Base-by-base conservation (phyloP, 768 basidiomycete species). In the Trametes cingulata region DNA sequence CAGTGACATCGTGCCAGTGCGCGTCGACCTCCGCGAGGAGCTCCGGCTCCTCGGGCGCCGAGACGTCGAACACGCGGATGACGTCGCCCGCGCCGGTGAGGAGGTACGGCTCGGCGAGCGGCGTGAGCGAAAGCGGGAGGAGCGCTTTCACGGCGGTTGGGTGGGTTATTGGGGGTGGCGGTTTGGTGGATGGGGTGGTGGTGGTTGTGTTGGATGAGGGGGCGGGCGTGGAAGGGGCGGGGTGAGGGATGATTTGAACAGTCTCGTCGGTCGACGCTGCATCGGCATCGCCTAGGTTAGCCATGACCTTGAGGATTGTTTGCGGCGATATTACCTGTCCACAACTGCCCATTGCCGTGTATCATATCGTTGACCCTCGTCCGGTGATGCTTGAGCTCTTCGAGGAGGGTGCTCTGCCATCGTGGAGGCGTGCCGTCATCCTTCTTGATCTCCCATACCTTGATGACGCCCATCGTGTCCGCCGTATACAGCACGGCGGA, bases 191-290 rank as follows among this genome's bases (percentile, higher is more conserved):
- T 66, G 42, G 22, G 6, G 40, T 19, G 7, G 3, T 13, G 3
- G 51, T n/a, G 15, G 25, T 10, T 2, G 42, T 9, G 24, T 20
- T 13, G 47, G 54, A 33, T 36, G 19, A 56, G 35, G 55, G 8
- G 14, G 54, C 37, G 37, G 36, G 65, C 56, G 22, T 69, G 61
- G 57, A 66, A 0, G 41, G 54, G 54, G 76, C 65, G 17, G 78
- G 77, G 61, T 83, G 80, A 15, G 80, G 71, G 4, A 83, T 71
- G 12, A 92, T 77, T 59, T 88, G 85, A 1, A 89, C 86, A 0
- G 91, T 90, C 41, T 93, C 90, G 71, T 99, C 97, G 14, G 90
- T 79, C 14, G 97, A 98, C 12, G 90, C 97, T 97, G 66, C n/a
- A 50, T 52, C n/a, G 25, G 47, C n/a, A 25, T 25, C 10, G 42